Evolutionary conservation across 2,329 filamentous ascomycete species (phyloP).

Genomic region (Albifimbria verrucaria): DNA sequence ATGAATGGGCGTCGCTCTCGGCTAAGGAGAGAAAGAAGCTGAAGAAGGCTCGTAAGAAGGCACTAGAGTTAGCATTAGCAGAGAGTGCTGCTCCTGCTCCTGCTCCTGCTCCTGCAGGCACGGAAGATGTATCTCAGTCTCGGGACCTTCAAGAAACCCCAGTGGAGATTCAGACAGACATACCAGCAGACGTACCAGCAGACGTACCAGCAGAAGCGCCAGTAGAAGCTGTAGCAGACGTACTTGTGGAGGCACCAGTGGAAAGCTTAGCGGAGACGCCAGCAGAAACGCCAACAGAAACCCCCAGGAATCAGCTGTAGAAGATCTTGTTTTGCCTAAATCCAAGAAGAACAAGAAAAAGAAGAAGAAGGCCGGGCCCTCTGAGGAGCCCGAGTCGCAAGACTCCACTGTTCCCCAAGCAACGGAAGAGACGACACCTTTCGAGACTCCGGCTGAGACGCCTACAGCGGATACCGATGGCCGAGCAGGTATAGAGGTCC

Average conservation of each 20-base stretch:
- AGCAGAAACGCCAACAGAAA: too few species aligned
- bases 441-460: not conserved
- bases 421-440: not conserved
- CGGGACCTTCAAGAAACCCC: not conserved
- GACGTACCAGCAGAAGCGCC: too few species aligned
- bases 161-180: too few species aligned
- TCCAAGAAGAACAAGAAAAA: slow-evolving; percentile 20
- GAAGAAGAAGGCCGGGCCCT: slow-evolving; percentile 5
- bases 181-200: too few species aligned
- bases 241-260: too few species aligned
- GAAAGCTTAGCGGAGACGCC: too few species aligned
- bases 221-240: too few species aligned
- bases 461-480: not conserved
- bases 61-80: too few species aligned
- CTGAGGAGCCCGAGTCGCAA: slow-evolving; percentile 4
- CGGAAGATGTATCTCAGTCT: not conserved
- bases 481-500: not conserved
- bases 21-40: slow-evolving; percentile 22
- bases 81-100: slow-evolving; percentile 2
- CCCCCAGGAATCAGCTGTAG: not conserved
- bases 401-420: not conserved
- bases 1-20: slow-evolving; percentile 8
- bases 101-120: not conserved
- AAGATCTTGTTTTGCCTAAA: slow-evolving; percentile 3
- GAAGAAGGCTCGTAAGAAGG: slow-evolving; percentile 19